Conservation (phyloP, 2,329 filamentous ascomycete genomes). For the Rutstroemia sp. region DNA sequence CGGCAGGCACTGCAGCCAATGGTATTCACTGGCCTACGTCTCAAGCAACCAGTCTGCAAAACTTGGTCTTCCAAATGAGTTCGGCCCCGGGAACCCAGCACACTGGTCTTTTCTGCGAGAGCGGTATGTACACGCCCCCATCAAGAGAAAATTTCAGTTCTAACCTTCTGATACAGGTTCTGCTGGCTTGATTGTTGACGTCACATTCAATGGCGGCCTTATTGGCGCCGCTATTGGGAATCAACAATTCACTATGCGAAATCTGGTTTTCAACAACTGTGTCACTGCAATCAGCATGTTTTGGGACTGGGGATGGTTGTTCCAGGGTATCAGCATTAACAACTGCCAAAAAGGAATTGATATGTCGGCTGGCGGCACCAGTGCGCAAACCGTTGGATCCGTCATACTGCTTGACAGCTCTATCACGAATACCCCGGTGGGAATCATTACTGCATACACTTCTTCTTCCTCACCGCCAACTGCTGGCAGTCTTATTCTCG, state of each 20-base stretch:
- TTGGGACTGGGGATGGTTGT: conserved; percentile 50
- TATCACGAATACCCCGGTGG: conserved; percentile 43
- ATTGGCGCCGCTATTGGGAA: conserved; percentile 54
- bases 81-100: conserved; percentile 39
- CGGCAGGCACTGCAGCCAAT: conserved; percentile 26
- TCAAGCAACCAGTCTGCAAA: conserved; percentile 52
- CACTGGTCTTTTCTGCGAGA: conserved; percentile 44
- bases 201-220: conserved; percentile 53
- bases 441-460: conserved; percentile 40
- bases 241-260: conserved; percentile 58
- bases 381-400: conserved; percentile 44
- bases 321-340: conserved; percentile 42
- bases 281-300: neutral
- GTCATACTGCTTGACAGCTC: conserved; percentile 49
- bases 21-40: conserved; percentile 48
- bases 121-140: conserved; percentile 32
- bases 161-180: conserved; percentile 31
- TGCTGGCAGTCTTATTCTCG: conserved; percentile 72
- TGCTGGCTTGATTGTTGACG: conserved; percentile 52
- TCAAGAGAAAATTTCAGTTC: conserved; percentile 28
- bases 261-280: conserved; percentile 38
- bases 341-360: conserved; percentile 47
- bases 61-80: conserved; percentile 52
- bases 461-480: conserved; percentile 51
- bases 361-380: conserved; percentile 36